Evolutionary conservation across 108 stramenopile species (phyloP), one percentile per base, ranked within the genome.

Genomic region (Skeletonema grethae): DNA sequence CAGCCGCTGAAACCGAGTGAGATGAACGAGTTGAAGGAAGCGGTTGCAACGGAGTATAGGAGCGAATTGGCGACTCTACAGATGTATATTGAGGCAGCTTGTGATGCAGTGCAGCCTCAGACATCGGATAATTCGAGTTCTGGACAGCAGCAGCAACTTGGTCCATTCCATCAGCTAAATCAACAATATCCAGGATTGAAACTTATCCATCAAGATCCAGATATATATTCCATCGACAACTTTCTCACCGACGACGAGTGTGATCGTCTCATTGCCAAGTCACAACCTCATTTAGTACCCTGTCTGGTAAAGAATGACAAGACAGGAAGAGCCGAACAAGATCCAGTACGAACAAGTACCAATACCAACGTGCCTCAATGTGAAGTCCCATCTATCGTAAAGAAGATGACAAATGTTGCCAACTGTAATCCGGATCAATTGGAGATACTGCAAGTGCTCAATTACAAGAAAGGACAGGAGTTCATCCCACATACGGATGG

Each of bases 401-500:
- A 35, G 11, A 87, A 87, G 36, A 31, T 87, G 0, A 43, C 35
- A 11, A 20, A 68, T 5, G 53, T 87, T 18, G 45, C 55, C 1
- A 28, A 63, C 13, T 84, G 79, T 31, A 48, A 65, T 31, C 43
- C 62, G 10, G 57, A 75, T 56, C 80, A 75, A 10, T 59, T 88
- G 39, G 87, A 88, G 66, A 77, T 82, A 11, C 32, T 86, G 8
- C 87, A 88, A 69, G 70, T 86, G 2, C 66, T 88, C 9, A 36
- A 67, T 10, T 88, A 88, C 67, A 60, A 34, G n/a, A 45, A 61
- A 7, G 82, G 87, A 5, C 87, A 88, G 43, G 55, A 76, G n/a
- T 88, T 88, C 39, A 65, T 59, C 4, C 38, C 72, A 13, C 85
- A 88, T 35, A 86, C 85, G 2, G 87, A 88, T 67, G 85, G 85